These are phyloP conservation scores for Paracoccidioides brasiliensis DNA, from an alignment of 2,329 filamentous ascomycete genomes.

Conservation along the genomic window DNA sequence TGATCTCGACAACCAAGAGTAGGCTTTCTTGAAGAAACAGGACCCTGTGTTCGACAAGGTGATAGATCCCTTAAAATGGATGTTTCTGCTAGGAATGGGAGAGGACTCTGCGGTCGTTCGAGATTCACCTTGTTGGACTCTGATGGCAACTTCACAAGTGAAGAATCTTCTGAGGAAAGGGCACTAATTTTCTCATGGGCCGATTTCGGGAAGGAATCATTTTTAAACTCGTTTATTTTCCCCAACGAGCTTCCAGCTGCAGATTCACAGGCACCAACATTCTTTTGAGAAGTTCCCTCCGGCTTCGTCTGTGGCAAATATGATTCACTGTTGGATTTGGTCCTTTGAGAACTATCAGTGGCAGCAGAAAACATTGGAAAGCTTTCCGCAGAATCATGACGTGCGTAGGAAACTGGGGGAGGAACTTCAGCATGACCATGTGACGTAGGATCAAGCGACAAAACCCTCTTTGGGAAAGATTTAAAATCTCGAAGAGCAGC, in stretches of 20 bases:
- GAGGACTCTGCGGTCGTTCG: conserved; percentile 31
- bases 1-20: not conserved
- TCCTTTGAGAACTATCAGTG: conserved; percentile 42
- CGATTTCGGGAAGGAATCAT: conserved; percentile 9
- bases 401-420: conserved; percentile 26
- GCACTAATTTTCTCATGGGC: conserved; percentile 9
- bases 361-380: conserved; percentile 53
- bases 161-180: conserved; percentile 14
- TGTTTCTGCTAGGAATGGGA: conserved; percentile 25
- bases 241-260: conserved; percentile 11
- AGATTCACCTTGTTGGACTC: conserved; percentile 25
- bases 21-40: not conserved
- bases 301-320: conserved; percentile 26
- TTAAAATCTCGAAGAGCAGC: conserved; percentile 37
- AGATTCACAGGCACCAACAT: conserved; percentile 14
- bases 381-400: conserved; percentile 48
- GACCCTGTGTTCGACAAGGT: not conserved
- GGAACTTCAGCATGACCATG: conserved; percentile 18
- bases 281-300: conserved; percentile 13
- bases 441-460: conserved; percentile 35
- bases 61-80: not conserved
- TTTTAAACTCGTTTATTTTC: conserved; percentile 11
- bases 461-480: conserved; percentile 35
- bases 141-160: conserved; percentile 16
- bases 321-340: conserved; percentile 41